Evolutionary conservation across 495 filamentous ascomycete genomes (phyloP).

Genomic region (Physcia stellaris): DNA sequence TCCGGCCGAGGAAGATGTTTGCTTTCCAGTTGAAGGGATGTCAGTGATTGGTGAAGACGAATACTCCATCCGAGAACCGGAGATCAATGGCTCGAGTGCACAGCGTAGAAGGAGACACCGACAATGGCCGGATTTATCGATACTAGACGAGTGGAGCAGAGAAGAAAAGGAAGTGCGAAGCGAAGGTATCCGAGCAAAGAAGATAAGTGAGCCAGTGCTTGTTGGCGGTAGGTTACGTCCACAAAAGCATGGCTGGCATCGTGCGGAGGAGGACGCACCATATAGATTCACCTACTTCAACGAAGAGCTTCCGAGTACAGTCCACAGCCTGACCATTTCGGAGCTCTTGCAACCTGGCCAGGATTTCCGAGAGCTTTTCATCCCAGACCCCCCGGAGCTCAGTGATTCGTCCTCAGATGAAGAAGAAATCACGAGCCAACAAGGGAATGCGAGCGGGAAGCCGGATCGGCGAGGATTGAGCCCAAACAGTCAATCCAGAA

Average conservation of each 20-base stretch:
- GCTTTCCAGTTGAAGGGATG: constrained; percentile 68
- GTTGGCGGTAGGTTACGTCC: constrained; percentile 79
- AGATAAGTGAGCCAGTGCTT: constrained; percentile 83
- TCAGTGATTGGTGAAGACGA: constrained; percentile 77
- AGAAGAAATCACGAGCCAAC: constrained; percentile 25
- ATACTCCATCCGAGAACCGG: constrained; percentile 27
- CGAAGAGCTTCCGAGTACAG: constrained; percentile 84
- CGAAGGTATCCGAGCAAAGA: constrained; percentile 78
- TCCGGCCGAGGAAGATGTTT: constrained; percentile 75
- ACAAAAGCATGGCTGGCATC: constrained; percentile 67
- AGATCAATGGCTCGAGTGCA: constrained; percentile 21
- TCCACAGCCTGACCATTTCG: constrained; percentile 88
- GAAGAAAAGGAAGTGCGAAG: constrained; percentile 84
- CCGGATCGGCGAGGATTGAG: constrained; percentile 17
- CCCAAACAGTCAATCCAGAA: constrained; percentile 11
- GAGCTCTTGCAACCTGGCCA: constrained; percentile 75
- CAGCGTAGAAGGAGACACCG: constrained; percentile 39
- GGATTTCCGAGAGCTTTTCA: constrained; percentile 74
- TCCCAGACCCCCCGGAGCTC: constrained; percentile 53
- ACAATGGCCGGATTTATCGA: constrained; percentile 55
- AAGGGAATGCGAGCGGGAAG: constrained; percentile 23
- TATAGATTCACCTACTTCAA: constrained; percentile 98
- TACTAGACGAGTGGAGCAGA: constrained; percentile 80
- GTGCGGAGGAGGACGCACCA: constrained; percentile 76
- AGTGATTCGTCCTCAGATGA: constrained; percentile 52